Percentiles rank a stretch among this genome's conserved stretches.
These are phyloP conservation scores for Prunus mume DNA, from an alignment of 306 rosid species.

Conservation along the genomic window DNA sequence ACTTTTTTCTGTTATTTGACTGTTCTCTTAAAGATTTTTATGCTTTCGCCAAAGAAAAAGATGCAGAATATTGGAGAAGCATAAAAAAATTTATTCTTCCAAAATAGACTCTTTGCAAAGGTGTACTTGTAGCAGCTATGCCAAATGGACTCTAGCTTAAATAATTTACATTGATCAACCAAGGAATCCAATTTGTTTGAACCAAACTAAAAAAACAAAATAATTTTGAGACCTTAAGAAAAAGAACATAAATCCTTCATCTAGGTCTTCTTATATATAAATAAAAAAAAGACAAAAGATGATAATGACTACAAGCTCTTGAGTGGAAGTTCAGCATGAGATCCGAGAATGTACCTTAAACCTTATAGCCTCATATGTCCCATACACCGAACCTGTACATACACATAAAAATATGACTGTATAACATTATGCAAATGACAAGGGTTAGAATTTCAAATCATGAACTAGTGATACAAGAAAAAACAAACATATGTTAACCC, in stretches of 20 bases:
- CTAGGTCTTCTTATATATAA: neutral
- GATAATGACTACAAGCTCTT: neutral
- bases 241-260: neutral
- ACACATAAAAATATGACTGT: neutral
- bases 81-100: no score
- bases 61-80: no score
- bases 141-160: no score
- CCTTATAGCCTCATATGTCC: slow-evolving; percentile 81
- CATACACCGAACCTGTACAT: slow-evolving; percentile 76
- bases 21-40: neutral
- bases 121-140: no score
- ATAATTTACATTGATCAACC: neutral
- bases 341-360: slow-evolving; percentile 54
- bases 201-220: no score
- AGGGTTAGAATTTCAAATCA: neutral
- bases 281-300: neutral
- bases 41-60: no score
- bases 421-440: neutral
- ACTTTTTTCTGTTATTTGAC: neutral
- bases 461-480: neutral
- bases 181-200: neutral
- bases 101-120: no score
- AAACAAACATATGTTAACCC: neutral
- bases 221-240: neutral
- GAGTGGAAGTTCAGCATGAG: slow-evolving; percentile 11